These are phyloP conservation scores for Populus hybrid DNA, from an alignment of 441 rosid species.

Conservation along the genomic window DNA sequence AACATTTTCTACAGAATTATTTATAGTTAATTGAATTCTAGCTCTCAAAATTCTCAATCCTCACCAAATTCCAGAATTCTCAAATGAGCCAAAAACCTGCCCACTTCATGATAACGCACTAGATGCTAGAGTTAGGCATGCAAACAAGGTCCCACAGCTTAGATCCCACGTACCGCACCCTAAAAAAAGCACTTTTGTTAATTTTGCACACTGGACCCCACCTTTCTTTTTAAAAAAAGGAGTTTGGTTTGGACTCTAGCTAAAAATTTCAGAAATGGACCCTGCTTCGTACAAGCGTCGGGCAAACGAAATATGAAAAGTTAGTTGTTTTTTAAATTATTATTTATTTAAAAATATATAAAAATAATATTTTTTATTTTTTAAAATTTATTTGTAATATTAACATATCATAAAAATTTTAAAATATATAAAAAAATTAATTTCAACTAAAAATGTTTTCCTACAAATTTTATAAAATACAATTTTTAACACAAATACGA, in stretches of 20 bases:
- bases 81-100: too few relatives aligned
- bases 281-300: slow-evolving; percentile 45
- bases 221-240: background rate
- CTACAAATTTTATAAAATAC: too few relatives aligned
- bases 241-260: slow-evolving; percentile 35
- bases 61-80: background rate
- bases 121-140: slow-evolving; percentile 28
- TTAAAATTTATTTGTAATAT: too few relatives aligned
- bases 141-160: slow-evolving; percentile 26
- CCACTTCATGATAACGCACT: slow-evolving; percentile 34
- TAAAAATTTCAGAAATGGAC: slow-evolving; percentile 3
- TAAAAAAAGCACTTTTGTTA: background rate
- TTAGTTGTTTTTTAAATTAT: too few relatives aligned
- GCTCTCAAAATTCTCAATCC: background rate
- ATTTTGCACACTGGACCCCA: slow-evolving; percentile 7
- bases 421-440: too few relatives aligned
- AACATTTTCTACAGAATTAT: background rate
- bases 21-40: background rate
- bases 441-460: too few relatives aligned
- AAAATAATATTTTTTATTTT: too few relatives aligned
- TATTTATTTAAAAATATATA: too few relatives aligned
- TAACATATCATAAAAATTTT: too few relatives aligned
- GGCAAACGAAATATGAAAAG: slow-evolving; percentile 4
- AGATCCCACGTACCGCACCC: slow-evolving; percentile 38
- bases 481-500: too few relatives aligned